Base-by-base conservation (phyloP, 2,329 filamentous ascomycete genomes). In the Xylariales sp. region DNA sequence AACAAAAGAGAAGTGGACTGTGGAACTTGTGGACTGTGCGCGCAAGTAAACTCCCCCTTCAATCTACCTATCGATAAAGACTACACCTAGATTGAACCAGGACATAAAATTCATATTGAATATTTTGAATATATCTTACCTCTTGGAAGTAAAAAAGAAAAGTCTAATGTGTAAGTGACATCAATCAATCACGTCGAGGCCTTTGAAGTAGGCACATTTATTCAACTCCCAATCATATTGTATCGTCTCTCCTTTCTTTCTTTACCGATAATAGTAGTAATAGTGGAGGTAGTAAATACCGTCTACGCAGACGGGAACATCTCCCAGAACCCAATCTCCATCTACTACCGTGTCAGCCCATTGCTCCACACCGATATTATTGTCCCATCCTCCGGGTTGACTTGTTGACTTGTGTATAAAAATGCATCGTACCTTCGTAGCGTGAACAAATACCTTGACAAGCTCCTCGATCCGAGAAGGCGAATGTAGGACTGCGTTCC, bases 361-460 rank as follows among this genome's bases (percentile, higher is more conserved):
- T 48, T 55, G 18, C 23, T 18, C 28, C 36, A 43, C 58, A 62
- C 8, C n/a, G 12, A 36, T 30, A n/a, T 56, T 53, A 45, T 5
- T n/a, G 48, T 18, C 10, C n/a, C 4, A 14, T 30, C 32, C 36
- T 12, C n/a, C 18, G 2, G 30, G n/a, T 48, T 7, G 12, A 14
- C 45, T 36, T 39, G 7, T 23, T 23, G 23, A 23, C 23, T 23
- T 23, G 23, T 23, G 23, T 34, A 50, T 39, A 23, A 32, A 57
- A 12, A 57, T 10, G 3, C 57, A 18, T 77, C 86, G 80, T 78
- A 93, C 92, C 83, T 90, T 92, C 16, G 93, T 97, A n/a, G 91
- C 93, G 73, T 94, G 91, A 54, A 94, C 88, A 76, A 97, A 97
- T 58, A 97, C 93, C 71, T 87, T 85, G 53, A 95, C 89, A 57